Conservation (phyloP, 345 rosid genomes). For the Nasturtium officinale region DNA sequence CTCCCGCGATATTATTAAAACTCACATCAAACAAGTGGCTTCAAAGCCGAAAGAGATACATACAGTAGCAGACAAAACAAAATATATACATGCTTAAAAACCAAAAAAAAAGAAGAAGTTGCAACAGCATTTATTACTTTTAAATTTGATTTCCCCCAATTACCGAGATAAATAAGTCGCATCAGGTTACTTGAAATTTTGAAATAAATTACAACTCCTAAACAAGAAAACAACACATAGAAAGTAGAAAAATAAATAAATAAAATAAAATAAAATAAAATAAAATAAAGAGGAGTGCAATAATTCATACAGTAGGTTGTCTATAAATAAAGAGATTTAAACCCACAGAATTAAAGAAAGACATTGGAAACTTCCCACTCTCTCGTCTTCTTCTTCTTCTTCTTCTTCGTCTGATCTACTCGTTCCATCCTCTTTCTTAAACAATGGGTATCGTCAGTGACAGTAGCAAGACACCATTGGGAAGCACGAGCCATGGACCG, state of each 20-base stretch:
- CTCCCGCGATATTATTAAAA: slow-evolving; percentile 20
- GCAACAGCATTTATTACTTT: slow-evolving; percentile 17
- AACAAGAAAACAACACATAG: background rate
- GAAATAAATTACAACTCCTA: slow-evolving; percentile 11
- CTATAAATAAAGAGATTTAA: slow-evolving; percentile 42
- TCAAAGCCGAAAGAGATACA: slow-evolving; percentile 17
- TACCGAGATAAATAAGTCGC: background rate
- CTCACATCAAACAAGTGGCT: slow-evolving; percentile 35
- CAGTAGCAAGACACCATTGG: slow-evolving; percentile 25
- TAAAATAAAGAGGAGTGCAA: slow-evolving; percentile 3
- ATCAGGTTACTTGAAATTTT: background rate
- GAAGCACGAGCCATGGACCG: slow-evolving; percentile 21
- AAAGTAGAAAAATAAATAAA: background rate
- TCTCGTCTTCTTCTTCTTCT: background rate
- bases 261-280: background rate
- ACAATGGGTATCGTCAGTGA: slow-evolving; percentile 22
- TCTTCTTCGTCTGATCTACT: slow-evolving; percentile 10
- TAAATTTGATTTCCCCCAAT: background rate
- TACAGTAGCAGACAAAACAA: slow-evolving; percentile 28
- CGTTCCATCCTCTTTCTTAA: slow-evolving; percentile 18
- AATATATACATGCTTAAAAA: background rate
- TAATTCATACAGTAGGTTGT: slow-evolving; percentile 17
- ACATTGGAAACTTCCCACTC: slow-evolving; percentile 27
- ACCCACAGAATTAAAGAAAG: slow-evolving; percentile 7
- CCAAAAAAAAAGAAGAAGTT: slow-evolving; percentile 1